Percentiles rank a stretch among this genome's conserved stretches.
phyloP scores from a whole-genome alignment of 2,329 filamentous ascomycete species.

The Xylaria hypoxylon region DNA sequence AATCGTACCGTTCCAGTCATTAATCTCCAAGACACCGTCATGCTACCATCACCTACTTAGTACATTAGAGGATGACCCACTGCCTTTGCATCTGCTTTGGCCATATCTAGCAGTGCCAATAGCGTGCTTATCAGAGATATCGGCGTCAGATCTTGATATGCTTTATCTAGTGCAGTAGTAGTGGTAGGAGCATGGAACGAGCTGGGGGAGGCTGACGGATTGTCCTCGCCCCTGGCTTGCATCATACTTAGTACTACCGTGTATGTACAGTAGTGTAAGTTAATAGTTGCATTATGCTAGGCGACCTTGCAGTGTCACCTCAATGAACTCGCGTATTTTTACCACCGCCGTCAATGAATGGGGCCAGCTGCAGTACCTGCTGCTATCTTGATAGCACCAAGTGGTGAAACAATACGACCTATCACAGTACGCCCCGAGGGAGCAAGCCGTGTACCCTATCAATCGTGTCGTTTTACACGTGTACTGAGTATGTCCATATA shows the following conservation, averaged over 20 bases:
- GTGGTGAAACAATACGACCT: constrained; percentile 4
- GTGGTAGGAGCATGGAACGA: neutral
- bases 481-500: neutral
- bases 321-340: constrained; percentile 22
- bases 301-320: constrained; percentile 31
- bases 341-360: constrained; percentile 4
- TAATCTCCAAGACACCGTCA: constrained; percentile 21
- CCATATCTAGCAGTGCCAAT: constrained; percentile 10
- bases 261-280: neutral
- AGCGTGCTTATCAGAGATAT: constrained; percentile 17
- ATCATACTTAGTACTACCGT: too few species aligned
- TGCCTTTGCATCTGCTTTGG: constrained; percentile 10
- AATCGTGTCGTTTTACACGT: constrained; percentile 1
- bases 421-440: constrained; percentile 19
- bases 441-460: constrained; percentile 23
- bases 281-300: constrained; percentile 27
- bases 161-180: constrained; percentile 15
- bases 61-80: constrained; percentile 23
- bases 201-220: constrained; percentile 19
- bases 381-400: constrained; percentile 11
- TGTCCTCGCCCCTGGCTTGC: constrained; percentile 9
- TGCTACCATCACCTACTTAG: constrained; percentile 20
- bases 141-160: constrained; percentile 12
- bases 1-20: constrained; percentile 7
- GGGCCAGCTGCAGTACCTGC: constrained; percentile 10